Percentiles rank a stretch among this genome's conserved stretches.
These are phyloP conservation scores for Pseudomicrostroma phylloplanum DNA, from an alignment of 1,284 basidiomycete genomes.

Conservation along the genomic window DNA sequence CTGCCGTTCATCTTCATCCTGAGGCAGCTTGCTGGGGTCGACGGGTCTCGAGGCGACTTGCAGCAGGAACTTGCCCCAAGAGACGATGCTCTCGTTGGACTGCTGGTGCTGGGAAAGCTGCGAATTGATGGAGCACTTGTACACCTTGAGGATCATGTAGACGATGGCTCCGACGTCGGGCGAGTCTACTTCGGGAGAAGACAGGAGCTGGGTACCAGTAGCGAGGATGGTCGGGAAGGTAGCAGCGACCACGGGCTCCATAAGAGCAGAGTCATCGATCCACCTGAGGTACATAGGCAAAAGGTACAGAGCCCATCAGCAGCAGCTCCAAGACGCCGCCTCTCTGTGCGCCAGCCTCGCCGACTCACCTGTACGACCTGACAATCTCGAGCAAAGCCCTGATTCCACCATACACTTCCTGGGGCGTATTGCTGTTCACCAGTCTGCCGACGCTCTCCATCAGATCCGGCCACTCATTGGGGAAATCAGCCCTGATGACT, in stretches of 20 bases:
- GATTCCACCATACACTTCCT: constrained; percentile 39
- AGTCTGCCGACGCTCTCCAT: constrained; percentile 38
- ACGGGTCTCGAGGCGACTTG: constrained; percentile 41
- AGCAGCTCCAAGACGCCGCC: neutral
- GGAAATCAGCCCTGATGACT: constrained; percentile 42
- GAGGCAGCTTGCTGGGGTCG: constrained; percentile 26
- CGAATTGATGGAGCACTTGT: constrained; percentile 44
- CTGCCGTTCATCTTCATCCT: constrained; percentile 34
- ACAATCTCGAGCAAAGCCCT: constrained; percentile 45
- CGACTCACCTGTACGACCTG: constrained; percentile 27
- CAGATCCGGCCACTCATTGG: constrained; percentile 40
- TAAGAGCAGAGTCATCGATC: constrained; percentile 35
- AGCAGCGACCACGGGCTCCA: constrained; percentile 35
- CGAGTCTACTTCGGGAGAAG: constrained; percentile 29
- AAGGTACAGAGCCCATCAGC: neutral
- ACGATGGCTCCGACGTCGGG: constrained; percentile 41
- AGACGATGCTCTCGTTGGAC: constrained; percentile 42
- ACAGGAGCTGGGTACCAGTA: constrained; percentile 32
- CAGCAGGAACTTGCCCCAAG: constrained; percentile 47
- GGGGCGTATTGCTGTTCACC: constrained; percentile 26
- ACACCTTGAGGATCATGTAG: constrained; percentile 45
- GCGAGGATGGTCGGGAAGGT: constrained; percentile 42
- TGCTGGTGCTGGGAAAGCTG: constrained; percentile 44
- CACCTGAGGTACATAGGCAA: constrained; percentile 15
- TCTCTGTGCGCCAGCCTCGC: neutral